Evolutionary conservation across 2,329 filamentous ascomycete genomes (phyloP), one percentile per base, ranked within the genome.

Genomic region (Gaeumannomyces tritici): DNA sequence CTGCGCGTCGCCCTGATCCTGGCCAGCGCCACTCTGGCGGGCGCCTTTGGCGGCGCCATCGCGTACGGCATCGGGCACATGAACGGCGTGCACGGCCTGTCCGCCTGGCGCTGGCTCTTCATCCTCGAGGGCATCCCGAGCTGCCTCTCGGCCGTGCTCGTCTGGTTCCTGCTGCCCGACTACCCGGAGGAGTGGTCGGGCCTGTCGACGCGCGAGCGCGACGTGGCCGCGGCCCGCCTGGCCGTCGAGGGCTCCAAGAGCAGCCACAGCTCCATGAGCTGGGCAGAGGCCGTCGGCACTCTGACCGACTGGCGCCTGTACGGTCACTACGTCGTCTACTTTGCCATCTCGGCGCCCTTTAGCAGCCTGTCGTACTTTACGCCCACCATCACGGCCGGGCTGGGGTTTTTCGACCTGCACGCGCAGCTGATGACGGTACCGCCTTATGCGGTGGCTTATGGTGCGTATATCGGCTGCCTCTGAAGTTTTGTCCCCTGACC

Each of bases 41-140:
- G 89, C 7, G 89, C 89, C 21, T 90, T 86, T 66, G 88, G 89
- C 11, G 89, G 89, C 2, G 80, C 90, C 1, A 82, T 92, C 11
- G 89, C 89, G 0, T 91, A 87, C 64, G 88, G 80, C 1, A 87
- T 91, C 64, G 86, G 87, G 0, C 85, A 88, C 68, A 89, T 92
- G 83, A 85, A 90, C 66, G 80, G 83, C 8, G 72, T 82, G 1
- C 73, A 75, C 0, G 87, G 87, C 2, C 77, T 87, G 27, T 77
- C 80, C 3, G 89, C 85, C 12, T 92, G 89, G 89, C 79, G 88
- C 29, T 92, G 86, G 86, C 84, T 89, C 62, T 80, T 89, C 74
- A 83, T 83, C 57, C 67, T 84, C 29, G 74, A 76, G 64, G 75
- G 75, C 21, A 71, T 73, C 21, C 74, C 73, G 4, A 74, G 82